These are phyloP conservation scores for Moniliella sp. DNA, from an alignment of 1,284 basidiomycete genomes.

Conservation along the genomic window DNA sequence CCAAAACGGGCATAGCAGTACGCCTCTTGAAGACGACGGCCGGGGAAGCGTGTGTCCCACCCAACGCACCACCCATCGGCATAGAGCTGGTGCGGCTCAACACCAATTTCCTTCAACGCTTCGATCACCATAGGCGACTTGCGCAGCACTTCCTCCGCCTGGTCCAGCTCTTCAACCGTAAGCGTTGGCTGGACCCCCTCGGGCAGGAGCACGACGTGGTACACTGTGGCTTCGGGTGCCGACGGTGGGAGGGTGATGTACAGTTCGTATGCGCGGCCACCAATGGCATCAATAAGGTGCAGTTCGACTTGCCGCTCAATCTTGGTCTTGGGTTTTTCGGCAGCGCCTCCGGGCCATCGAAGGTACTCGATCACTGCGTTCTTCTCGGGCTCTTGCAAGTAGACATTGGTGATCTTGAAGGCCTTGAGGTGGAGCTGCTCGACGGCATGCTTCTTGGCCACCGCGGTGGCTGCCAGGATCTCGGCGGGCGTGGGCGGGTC, in stretches of 20 bases:
- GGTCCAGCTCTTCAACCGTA: slow-evolving; percentile 52
- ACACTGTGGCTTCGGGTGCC: slow-evolving; percentile 3
- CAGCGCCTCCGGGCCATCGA: slow-evolving; percentile 6
- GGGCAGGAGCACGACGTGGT: slow-evolving; percentile 39
- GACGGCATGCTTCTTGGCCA: too few species aligned
- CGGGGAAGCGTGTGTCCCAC: slow-evolving; percentile 12
- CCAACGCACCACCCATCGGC: slow-evolving; percentile 41
- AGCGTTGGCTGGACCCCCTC: slow-evolving; percentile 55
- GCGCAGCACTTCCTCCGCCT: slow-evolving; percentile 48
- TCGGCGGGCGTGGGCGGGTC: not conserved
- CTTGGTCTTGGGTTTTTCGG: too few species aligned
- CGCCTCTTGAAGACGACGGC: slow-evolving; percentile 11
- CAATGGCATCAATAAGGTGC: slow-evolving; percentile 45
- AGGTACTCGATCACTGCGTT: slow-evolving; percentile 5
- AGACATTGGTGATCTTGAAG: too few species aligned
- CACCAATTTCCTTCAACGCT: slow-evolving; percentile 53
- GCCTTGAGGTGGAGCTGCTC: too few species aligned
- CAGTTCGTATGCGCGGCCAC: slow-evolving; percentile 43
- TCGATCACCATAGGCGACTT: slow-evolving; percentile 46
- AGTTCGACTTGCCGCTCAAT: slow-evolving; percentile 32
- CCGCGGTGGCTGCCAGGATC: not conserved
- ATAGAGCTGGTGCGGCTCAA: slow-evolving; percentile 51
- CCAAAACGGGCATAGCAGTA: slow-evolving; percentile 12
- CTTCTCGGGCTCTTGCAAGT: slow-evolving; percentile 4
- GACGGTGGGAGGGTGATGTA: slow-evolving; percentile 3